These are phyloP conservation scores for Betula pendula DNA, from an alignment of 306 rosid species.

Conservation along the genomic window DNA sequence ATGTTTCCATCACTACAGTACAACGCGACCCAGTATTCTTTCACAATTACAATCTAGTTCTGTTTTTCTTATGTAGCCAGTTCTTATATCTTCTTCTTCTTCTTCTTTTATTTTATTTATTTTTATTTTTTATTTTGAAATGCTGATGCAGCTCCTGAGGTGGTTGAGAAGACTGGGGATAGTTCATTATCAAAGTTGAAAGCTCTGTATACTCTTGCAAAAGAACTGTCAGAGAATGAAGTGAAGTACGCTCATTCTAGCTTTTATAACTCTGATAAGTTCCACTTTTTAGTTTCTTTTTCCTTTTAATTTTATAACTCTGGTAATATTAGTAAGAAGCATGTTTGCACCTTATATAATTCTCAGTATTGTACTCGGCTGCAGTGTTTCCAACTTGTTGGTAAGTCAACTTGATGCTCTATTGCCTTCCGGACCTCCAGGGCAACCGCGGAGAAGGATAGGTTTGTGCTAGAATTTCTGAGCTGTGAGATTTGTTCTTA, in stretches of 20 bases:
- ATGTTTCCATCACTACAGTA: conserved; percentile 7
- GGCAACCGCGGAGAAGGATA: conserved; percentile 81
- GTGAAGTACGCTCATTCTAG: conserved; percentile 47
- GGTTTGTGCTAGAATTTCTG: conserved; percentile 50
- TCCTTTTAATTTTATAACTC: background rate
- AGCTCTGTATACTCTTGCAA: conserved; percentile 69
- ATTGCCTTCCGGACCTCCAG: conserved; percentile 74
- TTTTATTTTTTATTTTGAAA: no score
- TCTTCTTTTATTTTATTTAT: no score
- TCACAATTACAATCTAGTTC: conserved; percentile 7
- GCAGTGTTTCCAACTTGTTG: conserved; percentile 63
- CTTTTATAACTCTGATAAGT: conserved; percentile 24
- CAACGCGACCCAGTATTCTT: conserved; percentile 10
- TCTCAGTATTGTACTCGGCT: conserved; percentile 36
- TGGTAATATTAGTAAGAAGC: background rate
- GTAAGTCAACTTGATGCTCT: conserved; percentile 70
- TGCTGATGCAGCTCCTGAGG: conserved; percentile 72
- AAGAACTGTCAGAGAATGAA: conserved; percentile 82
- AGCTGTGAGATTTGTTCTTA: conserved; percentile 8
- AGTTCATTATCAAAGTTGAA: conserved; percentile 68
- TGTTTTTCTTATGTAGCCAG: conserved; percentile 6
- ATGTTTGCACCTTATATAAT: conserved; percentile 16
- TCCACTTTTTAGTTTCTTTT: conserved; percentile 4
- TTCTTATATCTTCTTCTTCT: conserved; percentile 24
- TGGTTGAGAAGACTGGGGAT: conserved; percentile 98